These are phyloP conservation scores for Penicillium manginii DNA, from an alignment of 495 filamentous ascomycete species.

Conservation along the genomic window DNA sequence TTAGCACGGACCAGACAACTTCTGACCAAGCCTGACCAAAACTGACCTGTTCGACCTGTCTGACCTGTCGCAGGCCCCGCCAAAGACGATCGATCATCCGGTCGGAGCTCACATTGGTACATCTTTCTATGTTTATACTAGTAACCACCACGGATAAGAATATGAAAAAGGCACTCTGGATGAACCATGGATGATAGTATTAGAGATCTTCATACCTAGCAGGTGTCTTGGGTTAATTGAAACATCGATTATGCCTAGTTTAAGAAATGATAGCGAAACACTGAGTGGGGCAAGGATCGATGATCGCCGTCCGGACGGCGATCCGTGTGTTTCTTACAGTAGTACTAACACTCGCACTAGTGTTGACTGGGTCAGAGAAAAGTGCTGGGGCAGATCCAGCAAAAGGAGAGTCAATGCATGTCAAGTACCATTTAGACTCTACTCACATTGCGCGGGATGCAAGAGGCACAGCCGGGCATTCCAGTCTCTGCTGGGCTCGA, in stretches of 20 bases:
- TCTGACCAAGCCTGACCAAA: slow-evolving; percentile 3
- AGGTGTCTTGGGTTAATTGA: slow-evolving; percentile 4
- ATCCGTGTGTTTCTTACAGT: not conserved
- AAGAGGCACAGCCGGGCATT: slow-evolving; percentile 27
- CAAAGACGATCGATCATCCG: slow-evolving; percentile 1
- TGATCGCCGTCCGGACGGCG: slow-evolving; percentile 4
- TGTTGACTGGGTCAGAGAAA: not conserved
- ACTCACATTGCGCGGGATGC: slow-evolving; percentile 30
- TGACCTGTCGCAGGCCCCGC: slow-evolving; percentile 3
- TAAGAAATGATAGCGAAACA: not conserved
- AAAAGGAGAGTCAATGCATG: slow-evolving; percentile 19
- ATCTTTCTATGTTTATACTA: not conserved
- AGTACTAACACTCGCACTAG: slow-evolving; percentile 2
- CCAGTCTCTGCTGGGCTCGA: slow-evolving; percentile 10
- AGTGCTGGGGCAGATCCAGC: slow-evolving; percentile 1
- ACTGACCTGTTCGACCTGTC: not conserved
- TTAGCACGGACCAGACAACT: slow-evolving; percentile 1
- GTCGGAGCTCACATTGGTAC: not conserved
- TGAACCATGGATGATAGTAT: too few relatives aligned
- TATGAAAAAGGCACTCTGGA: too few relatives aligned
- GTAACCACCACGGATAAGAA: too few relatives aligned
- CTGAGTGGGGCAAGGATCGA: slow-evolving; percentile 4
- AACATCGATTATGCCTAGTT: not conserved
- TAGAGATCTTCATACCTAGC: not conserved
- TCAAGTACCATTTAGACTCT: slow-evolving; percentile 26